Evolutionary conservation across 2,329 filamentous ascomycete species (phyloP).

Genomic region (Ophiostoma sp.): DNA sequence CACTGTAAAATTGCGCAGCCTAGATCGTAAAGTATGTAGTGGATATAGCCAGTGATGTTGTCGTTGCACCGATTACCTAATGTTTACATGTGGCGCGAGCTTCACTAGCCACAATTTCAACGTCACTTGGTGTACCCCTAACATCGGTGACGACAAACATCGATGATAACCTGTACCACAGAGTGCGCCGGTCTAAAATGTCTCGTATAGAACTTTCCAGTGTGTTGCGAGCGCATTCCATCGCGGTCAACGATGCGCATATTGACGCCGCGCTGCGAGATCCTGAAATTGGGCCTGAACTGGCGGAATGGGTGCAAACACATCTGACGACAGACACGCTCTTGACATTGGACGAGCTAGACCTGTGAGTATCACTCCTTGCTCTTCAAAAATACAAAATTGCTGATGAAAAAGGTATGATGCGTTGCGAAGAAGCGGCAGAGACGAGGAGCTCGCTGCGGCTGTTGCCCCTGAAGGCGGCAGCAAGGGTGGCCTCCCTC

Average conservation of each 20-base stretch:
- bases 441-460: constrained; percentile 43
- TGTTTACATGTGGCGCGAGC: constrained; percentile 10
- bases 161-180: not conserved
- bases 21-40: too few species aligned
- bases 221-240: constrained; percentile 22
- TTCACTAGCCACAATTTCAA: constrained; percentile 6
- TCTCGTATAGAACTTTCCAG: constrained; percentile 18
- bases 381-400: constrained; percentile 30
- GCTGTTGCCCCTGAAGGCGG: not conserved
- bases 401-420: constrained; percentile 45
- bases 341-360: constrained; percentile 50
- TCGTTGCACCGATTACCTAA: not conserved
- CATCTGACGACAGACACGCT: constrained; percentile 49
- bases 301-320: constrained; percentile 46
- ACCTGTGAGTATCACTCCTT: constrained; percentile 41
- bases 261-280: constrained; percentile 38
- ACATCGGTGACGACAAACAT: not conserved
- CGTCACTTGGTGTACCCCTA: not conserved
- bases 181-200: not conserved
- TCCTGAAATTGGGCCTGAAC: constrained; percentile 33
- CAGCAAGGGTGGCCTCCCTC: constrained; percentile 38
- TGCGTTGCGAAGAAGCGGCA: constrained; percentile 44
- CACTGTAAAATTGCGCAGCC: too few species aligned
- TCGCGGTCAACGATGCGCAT: constrained; percentile 19
- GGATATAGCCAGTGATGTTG: not conserved